A percentile compares a stretch with the other conserved stretches of the same genome.
These are phyloP conservation scores for Knoxdaviesia capensis DNA, from an alignment of 2,329 filamentous ascomycete genomes.

Conservation along the genomic window DNA sequence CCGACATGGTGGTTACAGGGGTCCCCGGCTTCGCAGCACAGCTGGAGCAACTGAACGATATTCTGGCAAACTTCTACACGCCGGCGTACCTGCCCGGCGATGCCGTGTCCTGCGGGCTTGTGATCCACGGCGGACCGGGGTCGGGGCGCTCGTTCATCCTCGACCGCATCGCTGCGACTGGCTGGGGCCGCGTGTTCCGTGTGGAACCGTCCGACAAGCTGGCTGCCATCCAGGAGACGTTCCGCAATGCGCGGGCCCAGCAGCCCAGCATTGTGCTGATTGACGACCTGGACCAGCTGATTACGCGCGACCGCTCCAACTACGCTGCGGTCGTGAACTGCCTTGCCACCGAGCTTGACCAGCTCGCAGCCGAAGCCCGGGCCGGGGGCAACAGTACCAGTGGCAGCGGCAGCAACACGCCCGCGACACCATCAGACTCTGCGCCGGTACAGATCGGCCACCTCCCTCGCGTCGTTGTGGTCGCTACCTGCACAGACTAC, in stretches of 20 bases:
- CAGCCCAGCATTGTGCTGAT: slow-evolving; percentile 65
- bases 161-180: slow-evolving; percentile 40
- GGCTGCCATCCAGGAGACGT: slow-evolving; percentile 41
- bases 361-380: slow-evolving; percentile 21
- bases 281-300: slow-evolving; percentile 54
- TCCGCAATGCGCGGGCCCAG: slow-evolving; percentile 45
- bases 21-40: slow-evolving; percentile 51
- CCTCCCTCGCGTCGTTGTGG: slow-evolving; percentile 43
- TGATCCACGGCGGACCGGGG: slow-evolving; percentile 64
- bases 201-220: slow-evolving; percentile 36
- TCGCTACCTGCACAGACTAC: slow-evolving; percentile 54
- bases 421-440: too few species aligned
- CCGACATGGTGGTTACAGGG: slow-evolving; percentile 24
- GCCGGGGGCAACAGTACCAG: neutral
- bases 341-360: slow-evolving; percentile 34
- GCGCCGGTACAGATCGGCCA: slow-evolving; percentile 9
- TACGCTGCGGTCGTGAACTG: slow-evolving; percentile 27
- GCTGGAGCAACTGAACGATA: slow-evolving; percentile 43
- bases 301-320: slow-evolving; percentile 36
- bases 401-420: too few species aligned
- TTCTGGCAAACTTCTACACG: slow-evolving; percentile 35
- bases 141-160: slow-evolving; percentile 71
- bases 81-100: slow-evolving; percentile 12
- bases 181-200: slow-evolving; percentile 50
- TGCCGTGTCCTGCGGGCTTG: slow-evolving; percentile 32